Base-by-base conservation (phyloP, 192 early-diverging fungal genomes). In the Coemansia sp. region DNA sequence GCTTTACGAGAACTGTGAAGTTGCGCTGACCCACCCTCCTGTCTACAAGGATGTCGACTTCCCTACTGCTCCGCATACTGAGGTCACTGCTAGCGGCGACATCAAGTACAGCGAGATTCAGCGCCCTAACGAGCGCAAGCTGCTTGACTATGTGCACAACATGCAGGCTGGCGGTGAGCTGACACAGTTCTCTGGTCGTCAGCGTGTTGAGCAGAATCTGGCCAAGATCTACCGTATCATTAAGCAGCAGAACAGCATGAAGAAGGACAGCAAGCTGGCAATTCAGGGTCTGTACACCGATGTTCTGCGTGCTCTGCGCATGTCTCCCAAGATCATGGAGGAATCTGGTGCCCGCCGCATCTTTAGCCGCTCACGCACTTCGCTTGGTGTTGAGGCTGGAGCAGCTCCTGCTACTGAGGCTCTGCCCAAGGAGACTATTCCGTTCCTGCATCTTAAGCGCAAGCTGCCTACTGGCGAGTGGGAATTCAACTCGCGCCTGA, bases 11-110 rank as follows among this genome's bases (percentile, higher is more conserved):
- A 95, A 94, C 83, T 94, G 92, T 81, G 82, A 86, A 62, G 88
- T 90, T 30, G 91, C 90, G n/a, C 59, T 95, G 33, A 69, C 77
- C 14, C 66, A 76, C 38, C 79, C 88, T 55, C 94, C 94, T 12
- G 86, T 92, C 33, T 97, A 90, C 84, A 93, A 92, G 79, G 89
- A 94, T 82, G 90, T 95, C 52, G 87, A 85, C 70, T 84, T 89
- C 76, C 93, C 93, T 39, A 93, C 90, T 47, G 84, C 73, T 48
- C 94, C 94, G 52, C 83, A 81, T 60, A 94, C 93, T 12, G 71
- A 79, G 59, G 83, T 97, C 43, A 82, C 88, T 18, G 88, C 85
- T 57, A 82, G 79, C 66, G 94, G 94, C 57, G 85, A 90, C 59
- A 87, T 97, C 57, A 66, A 86, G 57, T 97, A 94, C 79, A 78